Conservation (phyloP, 106 monocot species). For the Vanilla planifolia region DNA sequence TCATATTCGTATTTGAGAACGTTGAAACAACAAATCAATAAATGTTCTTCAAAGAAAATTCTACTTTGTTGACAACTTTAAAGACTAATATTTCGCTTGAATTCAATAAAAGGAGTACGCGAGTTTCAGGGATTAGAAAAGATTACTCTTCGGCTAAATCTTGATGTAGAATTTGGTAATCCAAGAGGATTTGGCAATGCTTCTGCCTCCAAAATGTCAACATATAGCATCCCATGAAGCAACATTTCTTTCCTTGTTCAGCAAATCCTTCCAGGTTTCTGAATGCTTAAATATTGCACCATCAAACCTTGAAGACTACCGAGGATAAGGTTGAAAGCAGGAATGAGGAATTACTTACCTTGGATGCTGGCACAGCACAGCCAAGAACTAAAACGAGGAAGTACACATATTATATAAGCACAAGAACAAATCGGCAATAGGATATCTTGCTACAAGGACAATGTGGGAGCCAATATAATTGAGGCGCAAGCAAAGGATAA, state of each 20-base stretch:
- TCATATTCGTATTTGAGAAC: neutral
- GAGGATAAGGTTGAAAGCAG: neutral
- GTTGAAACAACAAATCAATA: neutral
- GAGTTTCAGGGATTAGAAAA: no score
- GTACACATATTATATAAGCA: neutral
- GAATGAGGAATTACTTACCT: slow-evolving; percentile 3
- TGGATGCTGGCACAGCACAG: neutral
- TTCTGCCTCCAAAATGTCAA: slow-evolving; percentile 12
- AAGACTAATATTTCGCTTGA: no score
- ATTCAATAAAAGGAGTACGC: no score
- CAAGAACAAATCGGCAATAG: neutral
- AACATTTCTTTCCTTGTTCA: slow-evolving; percentile 4
- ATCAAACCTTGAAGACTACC: no score
- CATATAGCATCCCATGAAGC: slow-evolving; percentile 21
- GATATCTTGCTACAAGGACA: slow-evolving; percentile 6
- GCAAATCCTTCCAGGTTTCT: neutral
- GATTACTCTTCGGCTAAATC: slow-evolving; percentile 8
- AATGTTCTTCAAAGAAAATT: no score
- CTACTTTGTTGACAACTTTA: no score
- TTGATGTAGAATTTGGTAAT: neutral
- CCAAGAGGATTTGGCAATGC: neutral
- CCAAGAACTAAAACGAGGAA: neutral
- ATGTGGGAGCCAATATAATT: neutral
- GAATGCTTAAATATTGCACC: no score
- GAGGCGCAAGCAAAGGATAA: slow-evolving; percentile 2